Percentiles rank a stretch among this genome's conserved stretches.
These are phyloP conservation scores for Sphagnum magellanicum DNA, from an alignment of 228 moss, liverwort and hornwort genomes.

Conservation along the genomic window DNA sequence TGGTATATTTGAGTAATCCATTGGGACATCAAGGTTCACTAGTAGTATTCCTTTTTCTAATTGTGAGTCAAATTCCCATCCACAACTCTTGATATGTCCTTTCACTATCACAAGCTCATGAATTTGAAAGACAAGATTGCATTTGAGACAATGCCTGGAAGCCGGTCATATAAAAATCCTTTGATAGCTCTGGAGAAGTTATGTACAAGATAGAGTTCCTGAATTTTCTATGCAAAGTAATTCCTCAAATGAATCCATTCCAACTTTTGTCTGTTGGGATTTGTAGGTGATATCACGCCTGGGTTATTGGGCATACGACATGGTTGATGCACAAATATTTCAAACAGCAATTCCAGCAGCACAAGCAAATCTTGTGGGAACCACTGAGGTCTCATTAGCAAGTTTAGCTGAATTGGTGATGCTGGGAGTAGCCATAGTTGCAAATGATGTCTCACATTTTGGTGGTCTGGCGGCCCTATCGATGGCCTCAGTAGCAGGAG, in stretches of 20 bases:
- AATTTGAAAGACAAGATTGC: not conserved
- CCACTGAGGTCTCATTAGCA: conserved; percentile 72
- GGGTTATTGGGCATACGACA: conserved; percentile 80
- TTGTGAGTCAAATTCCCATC: conserved; percentile 32
- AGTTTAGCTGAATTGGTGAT: conserved; percentile 75
- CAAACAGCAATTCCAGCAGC: conserved; percentile 76
- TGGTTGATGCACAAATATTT: conserved; percentile 82
- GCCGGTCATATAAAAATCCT: too few relatives aligned
- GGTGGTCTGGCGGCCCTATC: conserved; percentile 72
- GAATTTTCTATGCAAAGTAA: too few relatives aligned
- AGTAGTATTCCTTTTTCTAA: conserved; percentile 61
- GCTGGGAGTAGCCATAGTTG: conserved; percentile 76
- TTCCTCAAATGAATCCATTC: too few relatives aligned
- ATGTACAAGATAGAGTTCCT: too few relatives aligned
- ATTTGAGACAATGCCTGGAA: too few relatives aligned
- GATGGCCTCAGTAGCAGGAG: conserved; percentile 51
- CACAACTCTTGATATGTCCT: not conserved
- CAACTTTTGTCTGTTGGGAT: not conserved
- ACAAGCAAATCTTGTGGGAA: conserved; percentile 76
- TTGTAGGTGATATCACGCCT: conserved; percentile 67
- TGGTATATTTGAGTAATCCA: conserved; percentile 50
- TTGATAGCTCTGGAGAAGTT: too few relatives aligned
- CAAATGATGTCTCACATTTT: conserved; percentile 64
- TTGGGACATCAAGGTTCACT: conserved; percentile 49
- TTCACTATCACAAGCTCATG: not conserved